Percentiles rank a stretch among this genome's conserved stretches.
Evolutionary conservation across 768 basidiomycete species (phyloP).

Genomic region (Suillus discolor): DNA sequence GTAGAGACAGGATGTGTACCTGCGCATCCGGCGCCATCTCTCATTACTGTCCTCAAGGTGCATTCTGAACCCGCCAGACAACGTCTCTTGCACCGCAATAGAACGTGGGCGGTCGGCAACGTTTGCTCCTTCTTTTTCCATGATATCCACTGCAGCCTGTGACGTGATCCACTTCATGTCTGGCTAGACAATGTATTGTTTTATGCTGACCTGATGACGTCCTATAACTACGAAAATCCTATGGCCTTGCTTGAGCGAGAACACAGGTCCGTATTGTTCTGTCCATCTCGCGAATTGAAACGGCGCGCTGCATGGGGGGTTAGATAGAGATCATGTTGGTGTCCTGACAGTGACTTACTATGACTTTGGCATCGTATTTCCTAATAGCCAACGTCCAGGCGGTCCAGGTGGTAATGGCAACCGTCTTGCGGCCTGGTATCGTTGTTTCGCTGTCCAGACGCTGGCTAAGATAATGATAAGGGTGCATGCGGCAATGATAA

Average conservation of each 20-base stretch:
- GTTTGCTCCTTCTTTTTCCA: slow-evolving; percentile 40
- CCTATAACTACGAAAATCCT: slow-evolving; percentile 23
- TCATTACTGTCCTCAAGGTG: slow-evolving; percentile 29
- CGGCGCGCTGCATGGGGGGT: not conserved
- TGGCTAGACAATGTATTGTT: not conserved
- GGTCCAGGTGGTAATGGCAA: slow-evolving; percentile 29
- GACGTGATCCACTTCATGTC: slow-evolving; percentile 11
- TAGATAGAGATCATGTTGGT: not conserved
- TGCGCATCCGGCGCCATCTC: slow-evolving; percentile 27
- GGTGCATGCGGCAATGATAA: not conserved
- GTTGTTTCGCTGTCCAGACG: not conserved
- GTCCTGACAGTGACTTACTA: slow-evolving; percentile 24
- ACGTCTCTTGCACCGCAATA: slow-evolving; percentile 36
- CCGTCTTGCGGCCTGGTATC: not conserved
- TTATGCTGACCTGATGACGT: slow-evolving; percentile 18
- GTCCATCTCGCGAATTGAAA: slow-evolving; percentile 54
- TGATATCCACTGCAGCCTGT: slow-evolving; percentile 44
- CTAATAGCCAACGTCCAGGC: slow-evolving; percentile 27
- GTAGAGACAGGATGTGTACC: not conserved
- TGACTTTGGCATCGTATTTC: slow-evolving; percentile 19
- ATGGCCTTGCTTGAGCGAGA: slow-evolving; percentile 51
- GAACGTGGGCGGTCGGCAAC: slow-evolving; percentile 38
- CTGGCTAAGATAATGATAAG: not conserved
- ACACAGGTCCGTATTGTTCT: slow-evolving; percentile 60
- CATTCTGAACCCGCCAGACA: slow-evolving; percentile 37